Evolutionary conservation across 192 early-diverging fungal species (phyloP).

Genomic region (Linnemannia exigua): DNA sequence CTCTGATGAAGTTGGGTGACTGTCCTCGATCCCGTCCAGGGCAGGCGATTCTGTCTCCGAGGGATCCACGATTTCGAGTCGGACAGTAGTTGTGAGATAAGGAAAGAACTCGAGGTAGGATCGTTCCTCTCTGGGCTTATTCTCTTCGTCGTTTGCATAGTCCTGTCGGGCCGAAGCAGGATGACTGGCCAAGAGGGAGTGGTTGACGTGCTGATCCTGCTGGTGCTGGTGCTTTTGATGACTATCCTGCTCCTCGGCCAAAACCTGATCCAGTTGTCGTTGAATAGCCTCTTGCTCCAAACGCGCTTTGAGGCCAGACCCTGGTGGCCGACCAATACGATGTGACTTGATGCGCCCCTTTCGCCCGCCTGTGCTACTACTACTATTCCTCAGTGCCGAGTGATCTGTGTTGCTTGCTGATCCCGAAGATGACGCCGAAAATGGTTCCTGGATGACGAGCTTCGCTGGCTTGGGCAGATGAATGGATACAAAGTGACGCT

Average conservation of each 20-base stretch:
- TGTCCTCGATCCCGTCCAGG: neutral
- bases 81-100: slow-evolving; percentile 72
- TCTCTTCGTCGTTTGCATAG: slow-evolving; percentile 39
- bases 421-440: neutral
- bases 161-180: slow-evolving; percentile 32
- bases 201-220: slow-evolving; percentile 15
- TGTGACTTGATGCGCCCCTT: slow-evolving; percentile 23
- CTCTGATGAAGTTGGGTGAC: neutral
- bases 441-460: neutral
- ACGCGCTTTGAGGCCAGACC: slow-evolving; percentile 26
- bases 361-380: neutral
- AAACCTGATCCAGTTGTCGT: neutral
- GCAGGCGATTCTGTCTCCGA: neutral
- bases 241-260: neutral
- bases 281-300: slow-evolving; percentile 22
- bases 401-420: neutral
- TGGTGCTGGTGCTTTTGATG: slow-evolving; percentile 1
- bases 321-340: slow-evolving; percentile 43
- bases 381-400: neutral
- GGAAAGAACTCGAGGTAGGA: slow-evolving; percentile 87
- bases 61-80: slow-evolving; percentile 61
- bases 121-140: slow-evolving; percentile 88
- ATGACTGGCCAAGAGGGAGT: slow-evolving; percentile 25
- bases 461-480: slow-evolving; percentile 31
- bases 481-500: slow-evolving; percentile 43